Base-by-base conservation (phyloP, 228 moss, liverwort and hornwort species). In the Sphagnum magellanicum region DNA sequence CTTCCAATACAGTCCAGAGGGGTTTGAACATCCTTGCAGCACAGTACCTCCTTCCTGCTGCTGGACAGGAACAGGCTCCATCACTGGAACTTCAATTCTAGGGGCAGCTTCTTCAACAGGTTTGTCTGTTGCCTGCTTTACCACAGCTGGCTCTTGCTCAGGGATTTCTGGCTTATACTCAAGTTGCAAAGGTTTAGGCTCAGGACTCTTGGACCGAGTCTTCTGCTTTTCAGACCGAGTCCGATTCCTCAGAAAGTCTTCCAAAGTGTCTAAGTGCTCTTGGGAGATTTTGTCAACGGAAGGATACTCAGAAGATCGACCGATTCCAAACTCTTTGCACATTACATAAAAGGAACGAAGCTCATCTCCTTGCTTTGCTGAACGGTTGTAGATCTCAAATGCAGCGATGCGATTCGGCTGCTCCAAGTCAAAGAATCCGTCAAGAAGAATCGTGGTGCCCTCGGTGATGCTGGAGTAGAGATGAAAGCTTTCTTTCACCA, bases 391-490 rank as follows among this genome's bases (percentile, higher is more conserved):
- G 46, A 94, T 78, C 63, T 94, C 98, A 14, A 90, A 98, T 0
- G 92, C 92, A 74, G 81, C 92, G 0, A 94, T 79, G 4, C 79
- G 64, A 0, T 81, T 84, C 16, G 87, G 67, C 69, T 98, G 89
- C 16, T 98, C 98, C 86, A 98, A 78, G 49, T 98, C 98, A 7
- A 89, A 84, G 63, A 98, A 92, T 1, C 67, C 79, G 52, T 92
- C 92, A 0, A 86, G 79, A 5, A 98, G 75, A 52, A 87, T 74
- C 5, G 85, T 73, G 64, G 88, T 81, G 14, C 94, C 98, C 32
- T 92, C 94, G 10, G 75, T 69, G 12, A 98, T 78, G 6, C 94
- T 90, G 5, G 68, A 71, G 61, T 90, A 73, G 17, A 89, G 78
- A 70, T 83, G 85, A 50, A 78, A 79, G 59, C 83, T 83, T 60